Evolutionary conservation across 169 alveolate genomes (phyloP).

Genomic region (Cryptosporidium ubiquitum): DNA sequence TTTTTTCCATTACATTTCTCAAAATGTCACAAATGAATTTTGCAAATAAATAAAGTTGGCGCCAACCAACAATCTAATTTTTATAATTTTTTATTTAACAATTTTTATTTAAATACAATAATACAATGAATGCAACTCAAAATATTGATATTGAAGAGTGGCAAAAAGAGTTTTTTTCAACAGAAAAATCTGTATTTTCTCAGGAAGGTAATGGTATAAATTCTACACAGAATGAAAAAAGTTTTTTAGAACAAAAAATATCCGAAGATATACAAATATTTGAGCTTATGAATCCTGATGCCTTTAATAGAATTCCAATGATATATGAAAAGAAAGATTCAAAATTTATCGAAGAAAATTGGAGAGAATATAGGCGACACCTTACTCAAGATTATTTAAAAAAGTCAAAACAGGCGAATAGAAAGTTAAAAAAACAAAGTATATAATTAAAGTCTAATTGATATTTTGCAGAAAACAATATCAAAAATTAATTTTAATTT

Average conservation of each 20-base stretch:
- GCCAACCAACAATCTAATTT: not conserved
- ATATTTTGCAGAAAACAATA: not conserved
- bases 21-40: slow-evolving; percentile 1
- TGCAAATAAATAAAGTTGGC: not conserved
- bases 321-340: slow-evolving; percentile 26
- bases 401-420: slow-evolving; percentile 38
- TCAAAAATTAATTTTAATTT: not conserved
- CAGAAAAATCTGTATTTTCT: not conserved
- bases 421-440: slow-evolving; percentile 26
- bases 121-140: not conserved
- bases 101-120: not conserved
- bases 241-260: not conserved
- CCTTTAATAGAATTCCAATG: slow-evolving; percentile 57
- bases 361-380: slow-evolving; percentile 39
- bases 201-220: not conserved
- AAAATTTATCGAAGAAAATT: slow-evolving; percentile 36
- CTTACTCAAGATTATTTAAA: slow-evolving; percentile 52
- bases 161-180: slow-evolving; percentile 25
- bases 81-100: not conserved
- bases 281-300: slow-evolving; percentile 46
- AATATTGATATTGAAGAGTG: slow-evolving; percentile 44
- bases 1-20: slow-evolving; percentile 7
- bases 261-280: slow-evolving; percentile 7
- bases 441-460: not conserved
- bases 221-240: not conserved